Evolutionary conservation across 495 filamentous ascomycete genomes (phyloP).

Genomic region (Trichoderma reesei): DNA sequence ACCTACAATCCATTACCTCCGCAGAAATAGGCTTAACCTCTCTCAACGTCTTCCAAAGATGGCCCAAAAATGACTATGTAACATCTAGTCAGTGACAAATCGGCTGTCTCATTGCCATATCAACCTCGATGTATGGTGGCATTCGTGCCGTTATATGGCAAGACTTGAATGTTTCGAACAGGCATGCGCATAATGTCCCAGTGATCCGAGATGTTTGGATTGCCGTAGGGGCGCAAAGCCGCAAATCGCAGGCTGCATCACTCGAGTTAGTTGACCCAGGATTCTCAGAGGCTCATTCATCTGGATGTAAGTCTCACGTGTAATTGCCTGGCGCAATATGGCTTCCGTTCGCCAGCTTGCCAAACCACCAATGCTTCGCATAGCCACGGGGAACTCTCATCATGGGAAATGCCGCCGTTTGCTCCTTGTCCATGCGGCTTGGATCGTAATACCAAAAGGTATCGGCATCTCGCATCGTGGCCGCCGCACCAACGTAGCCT

Average conservation of each 20-base stretch:
- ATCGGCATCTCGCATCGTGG: conserved; percentile 16
- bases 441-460: conserved; percentile 17
- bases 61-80: background rate
- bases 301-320: conserved; percentile 16
- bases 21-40: background rate
- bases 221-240: conserved; percentile 19
- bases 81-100: background rate
- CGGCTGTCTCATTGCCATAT: background rate
- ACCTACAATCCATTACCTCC: background rate
- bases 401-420: conserved; percentile 22
- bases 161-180: conserved; percentile 6
- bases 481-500: conserved; percentile 26
- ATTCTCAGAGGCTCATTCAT: too few relatives aligned
- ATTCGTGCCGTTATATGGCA: background rate
- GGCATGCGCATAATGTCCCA: conserved; percentile 17
- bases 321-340: conserved; percentile 29
- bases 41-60: background rate
- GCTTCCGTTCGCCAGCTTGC: conserved; percentile 24
- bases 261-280: background rate
- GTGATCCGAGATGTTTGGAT: conserved; percentile 19
- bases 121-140: background rate
- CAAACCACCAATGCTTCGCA: conserved; percentile 23
- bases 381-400: conserved; percentile 14
- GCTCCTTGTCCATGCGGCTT: conserved; percentile 15
- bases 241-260: conserved; percentile 20